Evolutionary conservation across 1,284 basidiomycete genomes (phyloP).

Genomic region (Puccinia horiana): DNA sequence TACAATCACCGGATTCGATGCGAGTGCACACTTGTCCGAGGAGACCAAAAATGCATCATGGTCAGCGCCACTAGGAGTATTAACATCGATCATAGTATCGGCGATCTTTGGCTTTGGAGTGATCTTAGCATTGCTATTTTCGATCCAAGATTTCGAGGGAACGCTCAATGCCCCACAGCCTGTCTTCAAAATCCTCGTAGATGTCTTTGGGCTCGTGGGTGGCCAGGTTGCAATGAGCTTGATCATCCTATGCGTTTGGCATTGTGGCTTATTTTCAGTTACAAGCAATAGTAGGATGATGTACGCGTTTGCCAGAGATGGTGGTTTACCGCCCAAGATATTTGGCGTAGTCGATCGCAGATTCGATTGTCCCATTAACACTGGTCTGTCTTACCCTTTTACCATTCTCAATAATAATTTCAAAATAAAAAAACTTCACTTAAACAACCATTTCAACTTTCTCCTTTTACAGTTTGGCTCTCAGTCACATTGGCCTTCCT

Average conservation of each 20-base stretch:
- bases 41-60: conserved; percentile 69
- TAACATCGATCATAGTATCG: conserved; percentile 73
- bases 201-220: conserved; percentile 70
- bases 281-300: conserved; percentile 77
- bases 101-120: conserved; percentile 70
- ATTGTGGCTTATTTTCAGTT: conserved; percentile 66
- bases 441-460: neutral
- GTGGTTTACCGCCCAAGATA: conserved; percentile 65
- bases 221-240: conserved; percentile 67
- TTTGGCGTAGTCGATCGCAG: conserved; percentile 68
- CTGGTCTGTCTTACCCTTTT: conserved; percentile 63
- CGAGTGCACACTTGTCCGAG: conserved; percentile 68
- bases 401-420: too few species aligned
- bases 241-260: conserved; percentile 69
- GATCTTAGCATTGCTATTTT: conserved; percentile 70
- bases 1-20: conserved; percentile 51
- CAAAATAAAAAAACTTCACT: neutral
- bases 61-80: conserved; percentile 54
- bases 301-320: conserved; percentile 66
- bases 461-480: conserved; percentile 68
- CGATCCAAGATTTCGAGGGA: conserved; percentile 69
- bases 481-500: conserved; percentile 74
- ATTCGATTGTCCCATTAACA: conserved; percentile 68
- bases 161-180: conserved; percentile 67
- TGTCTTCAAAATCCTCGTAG: conserved; percentile 73